Evolutionary conservation across 108 stramenopile genomes (phyloP).

Genomic region (Cyclotella cryptica): DNA sequence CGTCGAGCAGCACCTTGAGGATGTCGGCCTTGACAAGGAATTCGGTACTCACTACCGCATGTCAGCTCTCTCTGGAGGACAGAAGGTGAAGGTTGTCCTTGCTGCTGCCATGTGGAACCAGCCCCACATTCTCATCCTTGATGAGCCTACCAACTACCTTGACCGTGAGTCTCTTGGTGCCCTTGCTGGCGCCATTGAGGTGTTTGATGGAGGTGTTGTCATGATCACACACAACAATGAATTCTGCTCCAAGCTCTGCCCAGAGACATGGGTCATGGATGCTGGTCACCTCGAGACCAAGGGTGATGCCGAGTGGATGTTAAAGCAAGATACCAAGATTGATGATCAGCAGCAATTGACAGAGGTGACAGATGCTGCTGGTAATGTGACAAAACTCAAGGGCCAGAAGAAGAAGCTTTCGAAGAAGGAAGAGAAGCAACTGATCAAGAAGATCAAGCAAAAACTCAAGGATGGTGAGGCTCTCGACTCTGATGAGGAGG

Average conservation of each 20-base stretch:
- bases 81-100: conserved; percentile 99
- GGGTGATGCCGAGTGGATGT: conserved; percentile 99
- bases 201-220: conserved; percentile 98
- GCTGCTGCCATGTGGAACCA: conserved; percentile 99
- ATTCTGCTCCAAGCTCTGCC: conserved; percentile 95
- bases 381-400: conserved; percentile 96
- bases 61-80: conserved; percentile 97
- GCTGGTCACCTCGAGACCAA: conserved; percentile 96
- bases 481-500: conserved; percentile 94
- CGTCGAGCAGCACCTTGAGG: conserved; percentile 97
- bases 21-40: conserved; percentile 96
- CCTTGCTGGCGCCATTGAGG: conserved; percentile 97
- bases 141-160: conserved; percentile 99
- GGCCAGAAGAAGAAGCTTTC: conserved; percentile 96
- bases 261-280: conserved; percentile 99
- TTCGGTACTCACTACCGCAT: conserved; percentile 99
- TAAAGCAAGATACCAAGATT: conserved; percentile 95
- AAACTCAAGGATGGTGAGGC: conserved; percentile 95
- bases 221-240: conserved; percentile 99
- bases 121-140: conserved; percentile 98
- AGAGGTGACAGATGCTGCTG: conserved; percentile 97
- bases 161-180: conserved; percentile 98
- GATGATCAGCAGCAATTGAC: conserved; percentile 90
- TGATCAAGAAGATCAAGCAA: conserved; percentile 95
- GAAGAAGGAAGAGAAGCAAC: conserved; percentile 97